Evolutionary conservation across 176 grass and related monocot genomes (phyloP).

Genomic region (Musa troglodytarum): DNA sequence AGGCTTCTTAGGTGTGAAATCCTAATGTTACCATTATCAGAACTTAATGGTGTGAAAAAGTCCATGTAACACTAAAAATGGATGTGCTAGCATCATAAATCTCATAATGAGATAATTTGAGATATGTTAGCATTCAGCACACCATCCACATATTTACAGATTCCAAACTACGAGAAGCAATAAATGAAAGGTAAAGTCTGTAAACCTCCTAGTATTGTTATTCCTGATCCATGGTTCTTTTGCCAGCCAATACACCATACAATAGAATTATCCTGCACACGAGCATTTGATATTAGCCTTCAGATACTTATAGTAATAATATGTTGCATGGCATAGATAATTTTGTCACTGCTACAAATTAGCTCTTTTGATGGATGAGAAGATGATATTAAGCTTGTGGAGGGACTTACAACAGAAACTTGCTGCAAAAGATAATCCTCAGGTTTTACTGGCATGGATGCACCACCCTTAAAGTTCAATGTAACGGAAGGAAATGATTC

Average conservation of each 20-base stretch:
- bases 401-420: conserved; percentile 49
- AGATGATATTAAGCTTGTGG: neutral
- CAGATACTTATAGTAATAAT: neutral
- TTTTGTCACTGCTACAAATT: neutral
- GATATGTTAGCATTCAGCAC: no score
- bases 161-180: no score
- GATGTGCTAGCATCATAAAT: no score
- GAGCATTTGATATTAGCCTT: neutral
- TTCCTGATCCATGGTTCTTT: conserved; percentile 68
- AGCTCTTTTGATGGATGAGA: neutral
- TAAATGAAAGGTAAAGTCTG: neutral
- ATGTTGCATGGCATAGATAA: neutral
- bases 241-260: conserved; percentile 98
- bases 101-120: no score
- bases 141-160: no score
- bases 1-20: neutral
- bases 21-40: no score
- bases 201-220: conserved; percentile 92
- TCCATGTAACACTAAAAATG: no score
- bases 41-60: no score
- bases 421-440: conserved; percentile 91
- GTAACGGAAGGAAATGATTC: conserved; percentile 73
- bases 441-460: conserved; percentile 70
- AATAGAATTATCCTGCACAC: conserved; percentile 56
- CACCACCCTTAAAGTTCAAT: conserved; percentile 79